A percentile compares a stretch with the other conserved stretches of the same genome.
phyloP scores from a whole-genome alignment of 805 yeast species.

The Yarrowia sp. region DNA sequence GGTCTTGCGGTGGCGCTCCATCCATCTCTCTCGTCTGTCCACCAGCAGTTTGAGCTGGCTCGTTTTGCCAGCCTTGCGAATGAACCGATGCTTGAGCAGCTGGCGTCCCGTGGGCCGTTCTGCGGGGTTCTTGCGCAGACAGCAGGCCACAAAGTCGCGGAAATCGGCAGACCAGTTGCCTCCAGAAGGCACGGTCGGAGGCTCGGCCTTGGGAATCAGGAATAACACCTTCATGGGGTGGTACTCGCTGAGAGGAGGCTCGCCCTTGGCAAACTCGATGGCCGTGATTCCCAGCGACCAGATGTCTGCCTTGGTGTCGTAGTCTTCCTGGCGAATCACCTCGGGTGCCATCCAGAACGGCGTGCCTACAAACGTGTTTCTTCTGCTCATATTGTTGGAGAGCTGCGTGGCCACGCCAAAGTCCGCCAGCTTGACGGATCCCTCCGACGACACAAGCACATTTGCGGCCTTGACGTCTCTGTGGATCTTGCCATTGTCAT shows the following conservation, averaged over 20 bases:
- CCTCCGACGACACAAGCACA: conserved; percentile 71
- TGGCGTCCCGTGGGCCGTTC: conserved; percentile 67
- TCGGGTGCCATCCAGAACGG: conserved; percentile 99
- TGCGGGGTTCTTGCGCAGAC: conserved; percentile 71
- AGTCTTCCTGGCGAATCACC: conserved; percentile 67
- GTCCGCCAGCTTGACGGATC: conserved; percentile 83
- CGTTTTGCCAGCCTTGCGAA: conserved; percentile 33
- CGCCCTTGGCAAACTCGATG: conserved; percentile 81
- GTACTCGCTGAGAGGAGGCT: conserved; percentile 75
- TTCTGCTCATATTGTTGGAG: conserved; percentile 58
- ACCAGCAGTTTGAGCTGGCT: conserved; percentile 8
- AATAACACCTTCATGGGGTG: conserved; percentile 81
- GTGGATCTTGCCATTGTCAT: conserved; percentile 77
- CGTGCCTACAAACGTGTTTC: conserved; percentile 89
- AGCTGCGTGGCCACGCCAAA: conserved; percentile 93
- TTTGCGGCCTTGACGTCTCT: conserved; percentile 93
- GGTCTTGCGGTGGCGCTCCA: conserved; percentile 20
- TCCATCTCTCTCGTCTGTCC: conserved; percentile 27
- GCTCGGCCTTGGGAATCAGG: conserved; percentile 67
- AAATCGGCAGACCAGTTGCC: conserved; percentile 53
- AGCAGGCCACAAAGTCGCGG: conserved; percentile 66
- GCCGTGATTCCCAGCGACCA: conserved; percentile 97
- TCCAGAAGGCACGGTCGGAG: conserved; percentile 58
- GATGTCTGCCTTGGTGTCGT: conserved; percentile 86
- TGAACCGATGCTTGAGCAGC: conserved; percentile 62